Evolutionary conservation across 2,329 filamentous ascomycete genomes (phyloP), one percentile per base, ranked within the genome.

Genomic region (Penicillium polonicum): DNA sequence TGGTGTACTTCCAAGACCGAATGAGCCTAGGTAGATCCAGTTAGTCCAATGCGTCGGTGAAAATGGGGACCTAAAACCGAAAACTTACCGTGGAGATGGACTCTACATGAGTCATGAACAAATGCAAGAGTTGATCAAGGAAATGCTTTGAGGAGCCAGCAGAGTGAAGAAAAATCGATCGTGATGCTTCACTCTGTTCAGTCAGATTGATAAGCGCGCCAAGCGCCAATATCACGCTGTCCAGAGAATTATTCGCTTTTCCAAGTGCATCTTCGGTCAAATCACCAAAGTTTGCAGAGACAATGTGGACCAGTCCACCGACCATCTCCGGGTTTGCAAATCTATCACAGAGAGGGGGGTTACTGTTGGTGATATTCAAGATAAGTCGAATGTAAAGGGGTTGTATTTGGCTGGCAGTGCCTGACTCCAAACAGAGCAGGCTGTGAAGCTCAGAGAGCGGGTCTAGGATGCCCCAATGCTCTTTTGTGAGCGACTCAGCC

Each of bases 161-260:
- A 61, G 73, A 63, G 60, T 70, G 60, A 69, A 84, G 63, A 72
- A 82, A 68, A 73, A 78, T 60, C 68, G 77, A 72, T 52, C 87
- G 81, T 13, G 89, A 87, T 23, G 80, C 72, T 17, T 85, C 79
- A 68, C 87, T 91, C 69, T 91, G 88, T 71, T 96, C 92, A 9
- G 90, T 85, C 54, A 97, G 83, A 68, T 97, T 97, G 73, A 96
- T 96, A 74, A 93, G 84, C 23, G 91, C 85, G 0, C 91, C 92
- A 39, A 96, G 79, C 52, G 90, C 83, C 42, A 97, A 81, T 48
- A 96, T 84, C 15, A 96, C 80, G 48, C 85, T 83, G 64, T 96
- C 88, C 52, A 92, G 78, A 10, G 88, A 75, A 9, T 79, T 78
- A 50, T 81, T 80, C n/a, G 84, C 79, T 31, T 77, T 73, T 12